phyloP scores from a whole-genome alignment of 2,329 filamentous ascomycete species.

The Penicillium paneum region DNA sequence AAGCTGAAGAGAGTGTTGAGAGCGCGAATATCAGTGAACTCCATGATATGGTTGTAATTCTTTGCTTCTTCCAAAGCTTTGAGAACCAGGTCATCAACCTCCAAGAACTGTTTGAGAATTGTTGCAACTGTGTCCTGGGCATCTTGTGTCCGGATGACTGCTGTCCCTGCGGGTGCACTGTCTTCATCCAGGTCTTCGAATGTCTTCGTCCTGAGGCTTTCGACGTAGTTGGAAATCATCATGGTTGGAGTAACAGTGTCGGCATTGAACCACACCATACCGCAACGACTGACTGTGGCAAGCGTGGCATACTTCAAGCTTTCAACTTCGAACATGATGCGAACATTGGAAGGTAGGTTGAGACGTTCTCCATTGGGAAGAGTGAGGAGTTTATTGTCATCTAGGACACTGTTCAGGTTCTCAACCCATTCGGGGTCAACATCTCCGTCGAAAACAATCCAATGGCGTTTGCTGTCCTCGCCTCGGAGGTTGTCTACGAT shows the following conservation, averaged over 20 bases:
- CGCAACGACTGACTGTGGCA: conserved; percentile 97
- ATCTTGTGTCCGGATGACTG: conserved; percentile 72
- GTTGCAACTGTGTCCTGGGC: conserved; percentile 78
- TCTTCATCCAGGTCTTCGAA: conserved; percentile 98
- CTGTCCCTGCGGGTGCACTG: conserved; percentile 69
- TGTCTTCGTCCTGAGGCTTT: conserved; percentile 72
- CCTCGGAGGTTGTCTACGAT: conserved; percentile 98
- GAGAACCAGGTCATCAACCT: conserved; percentile 74
- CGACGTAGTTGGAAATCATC: conserved; percentile 89
- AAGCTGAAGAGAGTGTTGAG: conserved; percentile 93
- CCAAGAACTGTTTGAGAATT: conserved; percentile 71
- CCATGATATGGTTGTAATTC: conserved; percentile 93
- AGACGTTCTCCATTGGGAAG: conserved; percentile 97
- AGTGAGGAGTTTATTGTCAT: conserved; percentile 97
- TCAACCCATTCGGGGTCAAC: conserved; percentile 99
- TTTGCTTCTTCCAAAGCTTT: conserved; percentile 73
- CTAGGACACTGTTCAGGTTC: conserved; percentile 98
- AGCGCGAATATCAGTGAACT: conserved; percentile 86
- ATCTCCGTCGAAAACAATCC: conserved; percentile 99
- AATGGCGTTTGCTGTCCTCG: conserved; percentile 94
- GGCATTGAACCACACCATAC: conserved; percentile 99
- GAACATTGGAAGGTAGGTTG: conserved; percentile 87
- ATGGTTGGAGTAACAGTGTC: conserved; percentile 91
- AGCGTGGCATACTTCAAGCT: conserved; percentile 95
- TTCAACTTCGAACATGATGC: conserved; percentile 99